These are phyloP conservation scores for Pseudovirgaria hyperparasitica DNA, from an alignment of 2,329 filamentous ascomycete species.

Conservation along the genomic window DNA sequence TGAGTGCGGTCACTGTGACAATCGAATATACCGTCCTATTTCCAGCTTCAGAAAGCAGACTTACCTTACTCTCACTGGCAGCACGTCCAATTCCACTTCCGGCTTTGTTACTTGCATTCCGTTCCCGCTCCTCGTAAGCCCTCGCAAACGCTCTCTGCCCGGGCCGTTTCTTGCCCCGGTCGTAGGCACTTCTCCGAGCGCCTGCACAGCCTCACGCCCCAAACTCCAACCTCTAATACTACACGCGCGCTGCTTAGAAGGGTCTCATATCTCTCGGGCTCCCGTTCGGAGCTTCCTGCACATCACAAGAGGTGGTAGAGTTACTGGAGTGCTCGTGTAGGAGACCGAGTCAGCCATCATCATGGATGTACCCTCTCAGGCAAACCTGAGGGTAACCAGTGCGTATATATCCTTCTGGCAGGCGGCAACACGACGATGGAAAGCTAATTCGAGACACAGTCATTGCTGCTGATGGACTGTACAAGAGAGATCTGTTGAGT, in stretches of 20 bases:
- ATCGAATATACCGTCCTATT: no score
- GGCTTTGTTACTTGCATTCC: no score
- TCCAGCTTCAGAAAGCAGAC: no score
- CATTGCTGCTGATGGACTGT: constrained; percentile 95
- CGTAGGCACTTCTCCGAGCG: constrained; percentile 4
- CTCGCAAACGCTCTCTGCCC: no score
- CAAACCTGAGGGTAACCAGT: constrained; percentile 93
- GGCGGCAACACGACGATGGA: neutral
- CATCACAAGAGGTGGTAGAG: constrained; percentile 1
- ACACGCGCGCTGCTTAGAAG: neutral
- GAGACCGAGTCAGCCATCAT: constrained; percentile 8
- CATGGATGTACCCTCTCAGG: constrained; percentile 40
- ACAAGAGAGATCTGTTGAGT: constrained; percentile 99
- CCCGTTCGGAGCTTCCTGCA: constrained; percentile 1
- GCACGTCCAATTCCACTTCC: no score
- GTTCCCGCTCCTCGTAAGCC: no score
- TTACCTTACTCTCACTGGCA: no score
- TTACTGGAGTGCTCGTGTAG: neutral
- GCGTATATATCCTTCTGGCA: constrained; percentile 24
- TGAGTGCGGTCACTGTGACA: no score
- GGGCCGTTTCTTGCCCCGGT: constrained; percentile 5
- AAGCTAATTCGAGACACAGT: constrained; percentile 44
- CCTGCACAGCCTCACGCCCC: constrained; percentile 19
- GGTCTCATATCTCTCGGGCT: constrained; percentile 1
- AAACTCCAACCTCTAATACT: constrained; percentile 5